Percentiles rank a stretch among this genome's conserved stretches.
Evolutionary conservation across 805 yeast species (phyloP).

Genomic region (Dipodascus geniculatus): DNA sequence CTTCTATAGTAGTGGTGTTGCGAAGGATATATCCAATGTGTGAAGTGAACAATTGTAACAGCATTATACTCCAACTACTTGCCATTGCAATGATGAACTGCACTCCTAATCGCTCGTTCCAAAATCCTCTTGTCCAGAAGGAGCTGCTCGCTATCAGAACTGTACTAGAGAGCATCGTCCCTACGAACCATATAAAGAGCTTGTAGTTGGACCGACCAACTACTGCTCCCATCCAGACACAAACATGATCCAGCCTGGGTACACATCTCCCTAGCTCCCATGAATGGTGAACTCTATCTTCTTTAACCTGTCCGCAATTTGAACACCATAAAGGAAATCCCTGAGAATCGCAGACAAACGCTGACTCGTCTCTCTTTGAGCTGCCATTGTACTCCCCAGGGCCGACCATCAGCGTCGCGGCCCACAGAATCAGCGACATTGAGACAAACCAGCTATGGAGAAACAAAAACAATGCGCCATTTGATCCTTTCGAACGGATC

Average conservation of each 20-base stretch:
- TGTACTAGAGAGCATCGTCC: background rate
- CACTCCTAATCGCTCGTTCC: background rate
- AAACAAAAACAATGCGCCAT: background rate
- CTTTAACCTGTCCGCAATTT: background rate
- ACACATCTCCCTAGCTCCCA: conserved; percentile 9
- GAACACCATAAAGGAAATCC: background rate
- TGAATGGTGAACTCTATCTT: background rate
- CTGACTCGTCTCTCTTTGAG: background rate
- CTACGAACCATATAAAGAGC: background rate
- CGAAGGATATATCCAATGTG: conserved; percentile 34
- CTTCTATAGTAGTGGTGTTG: conserved; percentile 53
- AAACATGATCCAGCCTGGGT: background rate
- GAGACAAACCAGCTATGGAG: background rate
- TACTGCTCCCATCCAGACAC: background rate
- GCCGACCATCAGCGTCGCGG: background rate
- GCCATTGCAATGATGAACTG: conserved; percentile 22
- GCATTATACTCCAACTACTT: conserved; percentile 36
- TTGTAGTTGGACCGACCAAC: background rate
- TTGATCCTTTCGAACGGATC: background rate
- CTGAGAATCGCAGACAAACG: background rate
- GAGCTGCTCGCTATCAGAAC: background rate
- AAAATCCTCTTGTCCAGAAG: background rate
- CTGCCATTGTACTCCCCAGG: background rate
- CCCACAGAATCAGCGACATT: background rate
- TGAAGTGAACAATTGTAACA: conserved; percentile 31